Evolutionary conservation across 208 protist genomes (phyloP).

Genomic region (Angomonas ambiguus): DNA sequence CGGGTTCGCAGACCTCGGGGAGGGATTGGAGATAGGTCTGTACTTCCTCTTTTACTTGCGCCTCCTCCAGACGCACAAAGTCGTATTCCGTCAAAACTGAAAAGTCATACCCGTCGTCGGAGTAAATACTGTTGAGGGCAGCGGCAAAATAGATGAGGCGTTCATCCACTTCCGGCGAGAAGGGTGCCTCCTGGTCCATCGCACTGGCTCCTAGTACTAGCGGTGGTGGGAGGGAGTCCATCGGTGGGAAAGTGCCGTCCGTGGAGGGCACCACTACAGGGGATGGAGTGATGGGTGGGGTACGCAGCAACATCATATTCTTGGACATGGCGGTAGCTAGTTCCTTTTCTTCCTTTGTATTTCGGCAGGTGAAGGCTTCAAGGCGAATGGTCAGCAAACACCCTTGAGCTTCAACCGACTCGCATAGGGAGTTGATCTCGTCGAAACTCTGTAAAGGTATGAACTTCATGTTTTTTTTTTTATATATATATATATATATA

Average conservation of each 20-base stretch:
- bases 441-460: slow-evolving; percentile 68
- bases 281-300: slow-evolving; percentile 46
- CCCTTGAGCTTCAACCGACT: slow-evolving; percentile 62
- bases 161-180: slow-evolving; percentile 41
- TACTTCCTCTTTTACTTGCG: slow-evolving; percentile 39
- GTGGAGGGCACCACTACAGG: neutral
- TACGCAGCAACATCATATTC: slow-evolving; percentile 31
- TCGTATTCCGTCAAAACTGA: slow-evolving; percentile 58
- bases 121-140: slow-evolving; percentile 65
- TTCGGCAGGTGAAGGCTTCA: slow-evolving; percentile 74
- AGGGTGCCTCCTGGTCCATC: neutral
- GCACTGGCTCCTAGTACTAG: slow-evolving; percentile 16
- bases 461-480: slow-evolving; percentile 52
- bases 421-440: slow-evolving; percentile 69
- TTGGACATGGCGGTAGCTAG: slow-evolving; percentile 18
- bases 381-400: slow-evolving; percentile 58
- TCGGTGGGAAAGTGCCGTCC: slow-evolving; percentile 9
- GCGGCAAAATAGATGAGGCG: slow-evolving; percentile 67
- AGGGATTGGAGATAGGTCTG: slow-evolving; percentile 34
- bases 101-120: slow-evolving; percentile 76
- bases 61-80: slow-evolving; percentile 51
- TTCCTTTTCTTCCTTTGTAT: slow-evolving; percentile 58
- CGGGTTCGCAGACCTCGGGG: slow-evolving; percentile 37
- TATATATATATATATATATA: neutral
- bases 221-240: slow-evolving; percentile 13